Base-by-base conservation (phyloP, 2,329 filamentous ascomycete genomes). In the Cladosporium sp. region DNA sequence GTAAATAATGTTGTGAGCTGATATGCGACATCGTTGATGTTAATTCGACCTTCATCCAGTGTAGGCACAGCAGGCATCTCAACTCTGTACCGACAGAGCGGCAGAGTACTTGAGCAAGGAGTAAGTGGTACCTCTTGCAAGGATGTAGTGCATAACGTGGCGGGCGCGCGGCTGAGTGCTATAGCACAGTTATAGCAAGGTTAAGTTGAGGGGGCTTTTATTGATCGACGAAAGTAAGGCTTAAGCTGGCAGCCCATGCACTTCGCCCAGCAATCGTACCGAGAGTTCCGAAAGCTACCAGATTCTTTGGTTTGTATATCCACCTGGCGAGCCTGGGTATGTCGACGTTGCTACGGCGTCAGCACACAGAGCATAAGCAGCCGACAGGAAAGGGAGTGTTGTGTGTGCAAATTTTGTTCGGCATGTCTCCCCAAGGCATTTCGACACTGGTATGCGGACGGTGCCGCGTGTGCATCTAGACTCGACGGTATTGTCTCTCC, bases 131-230 rank as follows among this genome's bases (percentile, higher is more conserved):
- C 34, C 17, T 14, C 14, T 20, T 20, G 19, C 40, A 22, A 37
- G 49, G 7, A 47, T 17, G 30, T 30, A 36, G 15, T 12, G 49
- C 34, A 9, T 19, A 22, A 38, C 20, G 54, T 56, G 42, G 43
- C 54, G 54, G 34, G 12, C 17, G 51, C 43, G 30, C 42, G 42
- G 54, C 34, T 56, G 40, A 56, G 34, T 19, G 38, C 51, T 55
- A 55, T 55, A 55, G 51, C 20, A 49, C 15, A 42, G 49, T 20
- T 51, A 51, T 51, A 42, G 42, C 42, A 49, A 47, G 51, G 30
- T 56, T 56, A 49, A 17, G 54, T 56, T 56, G 54, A 56, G 54
- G 54, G 54, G 54, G 30, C 30, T 34, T 47, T 47, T 37, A 49
- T 37, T 56, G 54, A 56, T 56, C 54, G 54, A 49, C 54, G 19